These are phyloP conservation scores for Blastocystis sp. DNA, from an alignment of 352 stramenopile genomes.

Conservation along the genomic window DNA sequence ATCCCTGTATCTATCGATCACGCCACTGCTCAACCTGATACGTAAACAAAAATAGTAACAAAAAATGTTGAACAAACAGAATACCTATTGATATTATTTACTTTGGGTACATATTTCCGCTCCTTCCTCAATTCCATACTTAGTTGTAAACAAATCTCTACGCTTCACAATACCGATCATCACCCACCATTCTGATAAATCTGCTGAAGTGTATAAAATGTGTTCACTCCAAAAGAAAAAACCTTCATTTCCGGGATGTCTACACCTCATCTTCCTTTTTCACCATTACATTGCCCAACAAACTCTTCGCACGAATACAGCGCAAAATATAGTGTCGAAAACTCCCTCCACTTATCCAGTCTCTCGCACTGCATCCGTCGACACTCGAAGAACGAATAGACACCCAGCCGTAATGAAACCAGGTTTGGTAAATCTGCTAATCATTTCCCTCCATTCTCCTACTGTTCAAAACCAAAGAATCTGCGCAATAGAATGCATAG, in stretches of 20 bases:
- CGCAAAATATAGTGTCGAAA: background rate
- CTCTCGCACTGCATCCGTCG: background rate
- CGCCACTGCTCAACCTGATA: background rate
- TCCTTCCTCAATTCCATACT: background rate
- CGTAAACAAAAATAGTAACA: background rate
- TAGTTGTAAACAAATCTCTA: constrained; percentile 11
- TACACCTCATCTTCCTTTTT: background rate
- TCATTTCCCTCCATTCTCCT: background rate
- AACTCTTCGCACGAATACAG: background rate
- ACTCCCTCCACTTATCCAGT: background rate
- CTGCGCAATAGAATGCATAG: constrained; percentile 14
- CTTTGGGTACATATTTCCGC: background rate
- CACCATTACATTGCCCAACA: background rate
- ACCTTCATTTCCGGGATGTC: background rate
- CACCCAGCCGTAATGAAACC: background rate
- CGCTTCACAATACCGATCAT: background rate
- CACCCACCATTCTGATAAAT: background rate
- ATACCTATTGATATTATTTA: background rate
- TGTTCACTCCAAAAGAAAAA: background rate
- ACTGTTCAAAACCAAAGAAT: background rate
- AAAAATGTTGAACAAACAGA: background rate
- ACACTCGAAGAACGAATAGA: constrained; percentile 1
- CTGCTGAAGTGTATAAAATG: background rate
- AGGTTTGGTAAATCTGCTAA: background rate
- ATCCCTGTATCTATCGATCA: background rate